Percentiles rank a stretch among this genome's conserved stretches.
Evolutionary conservation across 768 basidiomycete genomes (phyloP).

Genomic region (Serpula lacrymans): DNA sequence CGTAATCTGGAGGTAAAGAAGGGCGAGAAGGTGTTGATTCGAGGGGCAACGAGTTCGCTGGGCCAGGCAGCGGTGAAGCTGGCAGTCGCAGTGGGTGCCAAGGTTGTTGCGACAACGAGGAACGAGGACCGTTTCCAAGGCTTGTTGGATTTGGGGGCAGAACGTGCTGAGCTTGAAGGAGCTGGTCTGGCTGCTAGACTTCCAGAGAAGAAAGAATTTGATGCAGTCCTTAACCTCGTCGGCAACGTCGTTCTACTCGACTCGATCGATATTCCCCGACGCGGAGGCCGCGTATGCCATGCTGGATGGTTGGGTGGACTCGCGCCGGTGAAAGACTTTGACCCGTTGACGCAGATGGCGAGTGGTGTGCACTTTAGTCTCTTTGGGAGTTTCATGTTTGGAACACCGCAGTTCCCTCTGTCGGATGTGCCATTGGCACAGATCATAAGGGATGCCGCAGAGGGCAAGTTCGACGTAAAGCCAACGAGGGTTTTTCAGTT

Average conservation of each 20-base stretch:
- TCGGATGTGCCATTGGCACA: constrained; percentile 15
- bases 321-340: constrained; percentile 13
- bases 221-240: constrained; percentile 19
- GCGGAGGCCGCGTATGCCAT: constrained; percentile 13
- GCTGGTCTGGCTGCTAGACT: too few relatives aligned
- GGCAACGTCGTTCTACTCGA: constrained; percentile 16
- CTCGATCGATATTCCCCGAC: constrained; percentile 12
- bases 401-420: constrained; percentile 15
- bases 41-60: constrained; percentile 17
- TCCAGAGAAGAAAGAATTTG: constrained; percentile 10
- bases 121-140: constrained; percentile 7
- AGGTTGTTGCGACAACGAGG: constrained; percentile 17
- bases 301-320: constrained; percentile 20
- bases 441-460: constrained; percentile 8
- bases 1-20: constrained; percentile 12
- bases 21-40: constrained; percentile 13
- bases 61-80: constrained; percentile 16
- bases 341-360: constrained; percentile 19
- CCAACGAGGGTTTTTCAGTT: constrained; percentile 14
- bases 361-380: constrained; percentile 20
- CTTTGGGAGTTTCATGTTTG: constrained; percentile 20
- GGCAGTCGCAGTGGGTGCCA: constrained; percentile 12
- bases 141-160: constrained; percentile 11
- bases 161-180: constrained; percentile 11
- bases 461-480: constrained; percentile 12